Evolutionary conservation across 2,329 filamentous ascomycete genomes (phyloP), one percentile per base, ranked within the genome.

Genomic region (Hortaea werneckii): DNA sequence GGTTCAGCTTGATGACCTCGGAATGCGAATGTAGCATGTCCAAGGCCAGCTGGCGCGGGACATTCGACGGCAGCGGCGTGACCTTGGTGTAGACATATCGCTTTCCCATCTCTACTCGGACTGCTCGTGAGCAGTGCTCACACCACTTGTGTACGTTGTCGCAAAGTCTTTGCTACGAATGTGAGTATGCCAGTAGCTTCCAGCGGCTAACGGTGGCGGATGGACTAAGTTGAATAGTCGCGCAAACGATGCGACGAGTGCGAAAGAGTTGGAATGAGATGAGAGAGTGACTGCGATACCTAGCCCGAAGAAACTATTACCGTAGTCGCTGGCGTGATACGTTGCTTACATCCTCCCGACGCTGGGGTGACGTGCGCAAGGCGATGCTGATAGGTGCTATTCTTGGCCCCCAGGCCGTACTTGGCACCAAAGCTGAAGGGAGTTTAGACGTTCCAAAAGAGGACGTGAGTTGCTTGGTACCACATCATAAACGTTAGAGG

Each of bases 1-100:
- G 82, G 56, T 84, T 84, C 50, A 85, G 67, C 30, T 77, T 80
- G 67, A 85, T 84, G 63, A 85, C 77, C 59, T 85, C 81, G 61
- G 76, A 74, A 45, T 55, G 49, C 7, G 47, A 48, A 63, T 85
- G 82, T 47, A 85, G 76, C 60, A 85, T 82, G 60, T 85, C 81
- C 65, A 85, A 74, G 54, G 82, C 82, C 45, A 85, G 73, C 62
- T 85, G 80, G 50, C 82, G 80, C 12, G 82, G 82, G 52, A 85
- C 83, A 64, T 80, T 82, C 58, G 73, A 71, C 29, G 82, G 82
- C 42, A 85, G 83, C 40, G 81, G 79, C 47, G 82, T 85, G 60
- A 85, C 76, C 53, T 82, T 76, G 27, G 80, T 84, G 63, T 82
- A 82, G 27, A 73, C 71, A 51, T 79, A 76, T 60, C 82, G 83